Evolutionary conservation across 2,329 filamentous ascomycete genomes (phyloP), one percentile per base, ranked within the genome.

Genomic region (Fonsecaea pugnacius): DNA sequence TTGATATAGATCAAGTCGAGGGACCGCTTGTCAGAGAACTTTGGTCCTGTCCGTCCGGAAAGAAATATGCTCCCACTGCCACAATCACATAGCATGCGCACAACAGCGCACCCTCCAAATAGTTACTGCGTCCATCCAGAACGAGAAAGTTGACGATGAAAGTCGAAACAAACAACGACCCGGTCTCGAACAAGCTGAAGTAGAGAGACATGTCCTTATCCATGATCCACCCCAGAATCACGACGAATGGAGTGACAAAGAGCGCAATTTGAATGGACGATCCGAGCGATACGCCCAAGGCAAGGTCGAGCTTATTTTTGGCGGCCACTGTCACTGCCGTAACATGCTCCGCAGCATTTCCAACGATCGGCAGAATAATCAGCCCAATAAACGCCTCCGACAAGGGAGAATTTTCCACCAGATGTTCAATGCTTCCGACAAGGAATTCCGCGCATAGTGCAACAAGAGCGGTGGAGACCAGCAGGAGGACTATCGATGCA

Each of bases 111-210:
- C 86, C 86, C 73, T 89, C 86, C 7, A 89, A 79, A 84, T 82
- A 84, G 70, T 84, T 78, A 43, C 81, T 84, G 69, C 85, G 84
- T 55, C 84, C 83, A 70, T 87, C 85, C 65, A 84, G 81, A 56
- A 88, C 87, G 10, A 88, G 79, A 70, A 88, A 88, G 72, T 87
- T 88, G 52, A 88, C 80, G 66, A 82, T 69, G 35, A 82, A 74
- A 16, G 81, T 78, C 18, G 78, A 76, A 30, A 88, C 82, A 64
- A 89, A 88, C 1, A 88, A 75, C 0, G 85, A 77, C 4, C 82
- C 89, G 7, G 96, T 88, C 78, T 96, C 91, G 80, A 97, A 97
- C 0, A 88, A 87, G 73, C 96, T 91, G 75, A 96, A 95, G 75
- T 89, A 89, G 4, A 96, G 84, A 27, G 87, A 91, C 91, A 90